Evolutionary conservation across 2,329 filamentous ascomycete genomes (phyloP).

Genomic region (Colletotrichum euphorbiae): DNA sequence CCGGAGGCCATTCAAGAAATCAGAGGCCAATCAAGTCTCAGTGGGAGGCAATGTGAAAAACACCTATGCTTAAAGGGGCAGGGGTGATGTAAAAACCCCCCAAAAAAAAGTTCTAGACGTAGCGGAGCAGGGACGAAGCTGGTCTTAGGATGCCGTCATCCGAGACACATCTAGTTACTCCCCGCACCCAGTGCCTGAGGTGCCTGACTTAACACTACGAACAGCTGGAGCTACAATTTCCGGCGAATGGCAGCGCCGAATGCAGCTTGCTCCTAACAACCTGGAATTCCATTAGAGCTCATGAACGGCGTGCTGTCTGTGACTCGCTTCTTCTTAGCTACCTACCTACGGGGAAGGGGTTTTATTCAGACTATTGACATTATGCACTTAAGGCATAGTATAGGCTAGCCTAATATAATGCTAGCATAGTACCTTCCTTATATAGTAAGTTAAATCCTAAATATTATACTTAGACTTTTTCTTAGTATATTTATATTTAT

Average conservation of each 20-base stretch:
- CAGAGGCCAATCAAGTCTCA: not conserved
- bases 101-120: slow-evolving; percentile 5
- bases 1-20: slow-evolving; percentile 12
- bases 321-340: too few species aligned
- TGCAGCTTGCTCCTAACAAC: slow-evolving; percentile 5
- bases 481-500: too few species aligned
- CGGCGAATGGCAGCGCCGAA: slow-evolving; percentile 22
- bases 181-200: slow-evolving; percentile 18
- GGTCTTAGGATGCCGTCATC: not conserved
- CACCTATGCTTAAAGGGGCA: not conserved
- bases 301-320: too few species aligned
- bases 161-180: not conserved
- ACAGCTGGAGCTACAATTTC: slow-evolving; percentile 4
- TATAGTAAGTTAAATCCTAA: too few species aligned
- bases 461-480: too few species aligned
- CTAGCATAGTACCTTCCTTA: too few species aligned
- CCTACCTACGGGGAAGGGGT: too few species aligned
- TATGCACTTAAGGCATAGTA: too few species aligned
- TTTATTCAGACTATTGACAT: too few species aligned
- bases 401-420: too few species aligned
- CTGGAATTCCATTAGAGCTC: not conserved
- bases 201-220: slow-evolving; percentile 6
- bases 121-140: slow-evolving; percentile 23
- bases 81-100: not conserved
- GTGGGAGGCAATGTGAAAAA: not conserved